These are phyloP conservation scores for Nyssa sinensis DNA, from an alignment of 148 eudicot genomes.

Conservation along the genomic window DNA sequence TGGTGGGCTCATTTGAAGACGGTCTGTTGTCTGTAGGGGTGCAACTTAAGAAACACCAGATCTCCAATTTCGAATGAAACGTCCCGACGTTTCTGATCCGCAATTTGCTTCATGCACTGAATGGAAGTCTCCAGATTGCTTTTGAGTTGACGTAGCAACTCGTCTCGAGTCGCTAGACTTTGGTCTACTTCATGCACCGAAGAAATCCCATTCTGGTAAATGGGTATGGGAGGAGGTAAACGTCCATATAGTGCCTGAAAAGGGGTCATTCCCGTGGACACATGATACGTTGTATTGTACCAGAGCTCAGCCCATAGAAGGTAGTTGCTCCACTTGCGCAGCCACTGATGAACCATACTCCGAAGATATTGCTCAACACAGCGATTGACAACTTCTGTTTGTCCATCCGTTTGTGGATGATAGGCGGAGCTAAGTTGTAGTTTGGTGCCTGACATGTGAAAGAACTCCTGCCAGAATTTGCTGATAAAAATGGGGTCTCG, in stretches of 20 bases:
- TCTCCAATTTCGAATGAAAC: neutral
- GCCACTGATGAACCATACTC: neutral
- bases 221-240: neutral
- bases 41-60: neutral
- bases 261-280: neutral
- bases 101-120: neutral
- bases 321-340: neutral
- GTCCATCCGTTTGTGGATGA: too few species aligned
- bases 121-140: neutral
- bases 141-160: neutral
- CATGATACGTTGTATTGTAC: constrained; percentile 1
- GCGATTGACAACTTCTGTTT: too few species aligned
- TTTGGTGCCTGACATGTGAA: too few species aligned
- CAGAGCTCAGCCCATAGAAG: neutral
- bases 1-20: neutral
- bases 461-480: constrained; percentile 6
- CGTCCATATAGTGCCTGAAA: neutral
- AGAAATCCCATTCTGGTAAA: neutral
- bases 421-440: too few species aligned
- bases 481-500: neutral
- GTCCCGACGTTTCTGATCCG: neutral
- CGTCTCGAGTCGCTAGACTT: neutral
- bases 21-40: constrained; percentile 1
- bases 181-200: neutral
- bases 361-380: neutral